phyloP scores from a whole-genome alignment of 306 rosid species.

The Castanea sativa region DNA sequence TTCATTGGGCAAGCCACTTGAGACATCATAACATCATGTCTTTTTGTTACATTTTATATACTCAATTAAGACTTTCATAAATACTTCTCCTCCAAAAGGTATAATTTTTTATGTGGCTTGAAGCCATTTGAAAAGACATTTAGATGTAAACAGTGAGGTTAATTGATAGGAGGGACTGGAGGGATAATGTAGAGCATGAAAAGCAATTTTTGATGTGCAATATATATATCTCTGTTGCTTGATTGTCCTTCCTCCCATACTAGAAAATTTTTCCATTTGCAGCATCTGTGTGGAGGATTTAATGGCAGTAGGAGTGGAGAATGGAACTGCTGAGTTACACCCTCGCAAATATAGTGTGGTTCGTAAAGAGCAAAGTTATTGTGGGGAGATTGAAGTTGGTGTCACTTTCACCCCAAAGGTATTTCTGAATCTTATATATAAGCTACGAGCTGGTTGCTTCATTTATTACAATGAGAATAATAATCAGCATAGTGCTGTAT shows the following conservation, averaged over 20 bases:
- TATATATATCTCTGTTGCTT: neutral
- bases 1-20: conserved; percentile 68
- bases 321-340: conserved; percentile 29
- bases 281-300: too few relatives aligned
- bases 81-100: neutral
- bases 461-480: neutral
- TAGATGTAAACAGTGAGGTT: too few relatives aligned
- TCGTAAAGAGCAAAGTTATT: conserved; percentile 43
- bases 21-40: conserved; percentile 4
- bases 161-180: too few relatives aligned
- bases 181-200: too few relatives aligned
- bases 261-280: too few relatives aligned
- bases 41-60: neutral
- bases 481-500: neutral
- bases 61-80: neutral
- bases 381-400: conserved; percentile 75
- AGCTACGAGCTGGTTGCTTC: neutral
- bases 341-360: conserved; percentile 59
- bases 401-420: conserved; percentile 62
- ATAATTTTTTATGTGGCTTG: neutral
- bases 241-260: too few relatives aligned
- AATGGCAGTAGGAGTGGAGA: too few relatives aligned
- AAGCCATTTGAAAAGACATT: too few relatives aligned
- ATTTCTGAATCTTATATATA: neutral
- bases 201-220: neutral